These are phyloP conservation scores for Chimonanthus praecox DNA, from an alignment of 164 flowering plant genomes.

Conservation along the genomic window DNA sequence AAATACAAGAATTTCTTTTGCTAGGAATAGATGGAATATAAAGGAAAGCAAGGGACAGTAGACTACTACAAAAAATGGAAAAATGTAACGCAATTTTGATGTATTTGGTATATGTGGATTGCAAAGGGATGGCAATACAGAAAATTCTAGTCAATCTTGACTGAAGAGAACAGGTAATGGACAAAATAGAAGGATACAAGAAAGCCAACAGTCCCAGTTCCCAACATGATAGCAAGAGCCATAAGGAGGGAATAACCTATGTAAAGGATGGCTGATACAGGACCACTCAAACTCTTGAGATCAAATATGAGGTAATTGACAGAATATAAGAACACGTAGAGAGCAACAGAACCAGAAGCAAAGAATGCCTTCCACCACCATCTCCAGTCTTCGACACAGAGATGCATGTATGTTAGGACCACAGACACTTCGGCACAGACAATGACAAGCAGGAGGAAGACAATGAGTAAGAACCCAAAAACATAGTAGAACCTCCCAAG, in stretches of 20 bases:
- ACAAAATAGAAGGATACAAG: slow-evolving; percentile 34
- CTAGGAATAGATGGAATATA: no score
- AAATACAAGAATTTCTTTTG: no score
- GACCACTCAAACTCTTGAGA: slow-evolving; percentile 33
- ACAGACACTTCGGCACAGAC: slow-evolving; percentile 41
- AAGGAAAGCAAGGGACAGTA: no score
- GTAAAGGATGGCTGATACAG: slow-evolving; percentile 33
- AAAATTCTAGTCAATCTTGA: slow-evolving; percentile 26
- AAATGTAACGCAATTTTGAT: no score
- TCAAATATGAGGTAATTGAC: slow-evolving; percentile 34
- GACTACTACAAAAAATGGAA: no score
- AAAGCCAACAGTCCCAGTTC: slow-evolving; percentile 37
- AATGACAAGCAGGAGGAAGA: slow-evolving; percentile 28
- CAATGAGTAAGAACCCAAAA: slow-evolving; percentile 36
- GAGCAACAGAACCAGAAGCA: slow-evolving; percentile 35
- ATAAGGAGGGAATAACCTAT: slow-evolving; percentile 32
- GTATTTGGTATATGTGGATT: no score
- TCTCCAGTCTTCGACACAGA: slow-evolving; percentile 40
- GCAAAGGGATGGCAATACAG: no score
- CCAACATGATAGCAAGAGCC: slow-evolving; percentile 33
- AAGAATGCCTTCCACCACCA: slow-evolving; percentile 50
- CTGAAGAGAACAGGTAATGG: slow-evolving; percentile 36
- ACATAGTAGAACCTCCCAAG: slow-evolving; percentile 41
- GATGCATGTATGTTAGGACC: slow-evolving; percentile 39
- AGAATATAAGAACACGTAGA: slow-evolving; percentile 34